Evolutionary conservation across 108 stramenopile genomes (phyloP).

Genomic region (Cyclotella kingstonii): DNA sequence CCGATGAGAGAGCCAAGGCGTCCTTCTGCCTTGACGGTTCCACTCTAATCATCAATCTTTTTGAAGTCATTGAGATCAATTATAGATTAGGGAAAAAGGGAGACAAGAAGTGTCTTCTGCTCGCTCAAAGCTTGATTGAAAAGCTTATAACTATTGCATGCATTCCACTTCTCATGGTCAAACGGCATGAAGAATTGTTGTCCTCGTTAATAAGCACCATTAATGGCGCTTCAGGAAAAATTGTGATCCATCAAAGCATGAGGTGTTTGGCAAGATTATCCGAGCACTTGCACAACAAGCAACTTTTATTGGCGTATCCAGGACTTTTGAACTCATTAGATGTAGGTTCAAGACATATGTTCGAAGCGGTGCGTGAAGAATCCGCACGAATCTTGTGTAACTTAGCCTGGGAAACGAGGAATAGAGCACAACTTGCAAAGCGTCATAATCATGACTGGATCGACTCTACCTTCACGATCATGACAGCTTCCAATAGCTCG

Average conservation of each 20-base stretch:
- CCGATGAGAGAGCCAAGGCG: slow-evolving; percentile 22
- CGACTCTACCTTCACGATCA: slow-evolving; percentile 5
- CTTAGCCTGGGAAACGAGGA: slow-evolving; percentile 30
- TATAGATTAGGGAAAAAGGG: slow-evolving; percentile 35
- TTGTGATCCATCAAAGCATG: slow-evolving; percentile 34
- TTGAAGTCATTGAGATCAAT: slow-evolving; percentile 36
- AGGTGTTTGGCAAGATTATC: slow-evolving; percentile 31
- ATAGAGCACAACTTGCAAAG: slow-evolving; percentile 24
- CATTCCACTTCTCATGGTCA: slow-evolving; percentile 23
- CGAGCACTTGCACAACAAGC: slow-evolving; percentile 36
- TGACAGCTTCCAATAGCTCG: slow-evolving; percentile 5
- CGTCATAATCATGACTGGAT: slow-evolving; percentile 14
- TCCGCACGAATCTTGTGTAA: slow-evolving; percentile 31
- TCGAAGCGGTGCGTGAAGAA: slow-evolving; percentile 23
- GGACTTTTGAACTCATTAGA: slow-evolving; percentile 20
- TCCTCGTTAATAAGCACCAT: slow-evolving; percentile 25
- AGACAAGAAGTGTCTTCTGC: slow-evolving; percentile 21
- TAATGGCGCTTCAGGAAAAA: slow-evolving; percentile 21
- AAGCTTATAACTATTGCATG: slow-evolving; percentile 13
- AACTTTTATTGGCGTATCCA: slow-evolving; percentile 9
- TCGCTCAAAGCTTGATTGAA: slow-evolving; percentile 20
- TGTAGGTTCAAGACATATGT: slow-evolving; percentile 37
- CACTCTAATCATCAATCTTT: slow-evolving; percentile 22
- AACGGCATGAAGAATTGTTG: slow-evolving; percentile 16
- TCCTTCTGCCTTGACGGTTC: slow-evolving; percentile 33